These are phyloP conservation scores for Vanrija pseudolonga DNA, from an alignment of 1,284 basidiomycete genomes.

Conservation along the genomic window DNA sequence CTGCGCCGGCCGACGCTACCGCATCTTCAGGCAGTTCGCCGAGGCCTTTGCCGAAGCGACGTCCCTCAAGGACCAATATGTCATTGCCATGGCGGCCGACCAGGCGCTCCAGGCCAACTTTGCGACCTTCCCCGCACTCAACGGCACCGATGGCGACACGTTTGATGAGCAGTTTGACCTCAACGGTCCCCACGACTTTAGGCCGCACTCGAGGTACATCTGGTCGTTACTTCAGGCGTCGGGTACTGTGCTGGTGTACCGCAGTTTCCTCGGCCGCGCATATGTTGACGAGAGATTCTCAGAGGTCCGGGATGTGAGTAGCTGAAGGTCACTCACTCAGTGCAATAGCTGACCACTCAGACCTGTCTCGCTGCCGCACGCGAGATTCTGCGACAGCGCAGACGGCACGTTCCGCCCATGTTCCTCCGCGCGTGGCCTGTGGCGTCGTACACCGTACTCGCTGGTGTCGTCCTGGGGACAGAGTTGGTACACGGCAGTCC, in stretches of 20 bases:
- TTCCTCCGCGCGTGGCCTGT: conserved; percentile 34
- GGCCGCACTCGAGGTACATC: conserved; percentile 20
- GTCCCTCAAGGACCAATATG: conserved; percentile 19
- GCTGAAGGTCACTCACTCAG: neutral
- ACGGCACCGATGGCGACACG: conserved; percentile 10
- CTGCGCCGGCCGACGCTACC: conserved; percentile 16
- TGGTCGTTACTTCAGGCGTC: conserved; percentile 16
- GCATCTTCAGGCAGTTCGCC: conserved; percentile 22
- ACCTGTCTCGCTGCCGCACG: conserved; percentile 27
- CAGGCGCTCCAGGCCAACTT: conserved; percentile 16
- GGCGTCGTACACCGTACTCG: conserved; percentile 26
- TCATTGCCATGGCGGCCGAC: conserved; percentile 14
- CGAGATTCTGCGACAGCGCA: conserved; percentile 20
- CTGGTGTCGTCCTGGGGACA: conserved; percentile 25
- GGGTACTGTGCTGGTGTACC: conserved; percentile 19
- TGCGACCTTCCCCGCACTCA: conserved; percentile 12
- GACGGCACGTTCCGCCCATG: conserved; percentile 26
- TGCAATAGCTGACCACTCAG: neutral
- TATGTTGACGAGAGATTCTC: conserved; percentile 28
- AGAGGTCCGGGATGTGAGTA: conserved; percentile 20
- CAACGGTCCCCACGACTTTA: conserved; percentile 14
- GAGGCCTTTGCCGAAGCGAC: conserved; percentile 18
- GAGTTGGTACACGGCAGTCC: conserved; percentile 28
- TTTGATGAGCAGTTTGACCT: conserved; percentile 20
- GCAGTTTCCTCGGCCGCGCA: conserved; percentile 23